Conservation (phyloP, 2,329 filamentous ascomycete genomes). For the Juglanconis oblonga region DNA sequence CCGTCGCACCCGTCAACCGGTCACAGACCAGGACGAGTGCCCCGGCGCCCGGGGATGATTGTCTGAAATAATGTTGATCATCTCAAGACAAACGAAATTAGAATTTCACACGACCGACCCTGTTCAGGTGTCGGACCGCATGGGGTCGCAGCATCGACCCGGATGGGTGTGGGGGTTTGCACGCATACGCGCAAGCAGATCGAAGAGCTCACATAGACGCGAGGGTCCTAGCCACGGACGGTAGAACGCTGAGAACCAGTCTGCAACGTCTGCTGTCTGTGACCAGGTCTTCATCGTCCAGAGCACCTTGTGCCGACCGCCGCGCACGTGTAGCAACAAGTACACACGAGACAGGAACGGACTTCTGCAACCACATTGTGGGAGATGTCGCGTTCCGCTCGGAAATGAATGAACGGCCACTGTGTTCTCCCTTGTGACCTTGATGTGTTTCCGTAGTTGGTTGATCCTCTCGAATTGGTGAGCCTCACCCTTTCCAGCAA, state of each 20-base stretch:
- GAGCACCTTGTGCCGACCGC: conserved; percentile 31
- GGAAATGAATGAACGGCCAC: conserved; percentile 32
- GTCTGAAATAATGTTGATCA: conserved; percentile 18
- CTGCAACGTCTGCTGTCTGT: conserved; percentile 2
- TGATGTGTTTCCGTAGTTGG: conserved; percentile 9
- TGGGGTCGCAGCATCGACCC: conserved; percentile 55
- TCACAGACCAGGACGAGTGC: conserved; percentile 12
- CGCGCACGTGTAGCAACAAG: conserved; percentile 27
- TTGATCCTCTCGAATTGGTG: conserved; percentile 24
- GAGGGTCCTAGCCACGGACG: background rate
- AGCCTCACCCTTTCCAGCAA: conserved; percentile 23
- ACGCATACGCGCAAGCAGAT: conserved; percentile 26
- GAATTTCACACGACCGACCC: conserved; percentile 27
- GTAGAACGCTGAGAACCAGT: conserved; percentile 12
- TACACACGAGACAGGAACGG: conserved; percentile 27
- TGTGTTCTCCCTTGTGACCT: conserved; percentile 24
- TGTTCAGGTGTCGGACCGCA: conserved; percentile 26
- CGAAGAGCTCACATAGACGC: conserved; percentile 45
- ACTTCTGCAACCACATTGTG: conserved; percentile 19
- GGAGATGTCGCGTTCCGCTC: conserved; percentile 21
- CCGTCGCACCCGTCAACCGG: conserved; percentile 5
- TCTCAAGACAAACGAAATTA: conserved; percentile 31
- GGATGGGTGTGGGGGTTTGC: conserved; percentile 30
- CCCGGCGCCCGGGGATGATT: conserved; percentile 12
- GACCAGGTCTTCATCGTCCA: conserved; percentile 13